Base-by-base conservation (phyloP, 2,329 filamentous ascomycete genomes). In the Pseudocercospora crystallina region DNA sequence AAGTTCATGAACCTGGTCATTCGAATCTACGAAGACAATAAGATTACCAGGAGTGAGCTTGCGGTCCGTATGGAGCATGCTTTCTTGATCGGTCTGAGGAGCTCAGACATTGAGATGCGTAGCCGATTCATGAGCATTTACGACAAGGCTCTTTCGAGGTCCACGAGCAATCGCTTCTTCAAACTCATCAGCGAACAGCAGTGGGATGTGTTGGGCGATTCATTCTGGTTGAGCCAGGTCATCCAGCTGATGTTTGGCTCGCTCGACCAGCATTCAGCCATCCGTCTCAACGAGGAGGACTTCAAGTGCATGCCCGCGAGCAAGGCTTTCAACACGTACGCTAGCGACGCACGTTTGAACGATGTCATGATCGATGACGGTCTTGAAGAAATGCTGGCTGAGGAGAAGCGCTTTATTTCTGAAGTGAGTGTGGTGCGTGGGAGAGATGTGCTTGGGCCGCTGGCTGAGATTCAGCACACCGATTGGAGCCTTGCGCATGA, bases 61-160 rank as follows among this genome's bases (percentile, higher is more conserved):
- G 97, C 94, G 0, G 95, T 99, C 8, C 84, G 95, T 3, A 87
- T 99, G 81, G 94, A 99, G 73, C 92, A 97, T 71, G 94, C 94
- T 5, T 99, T 99, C 79, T 79, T 99, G 57, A 94, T 99, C 43
- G 94, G 95, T 26, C 95, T 92, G 0, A 78, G 95, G 62, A 92
- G 92, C 2, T 86, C 91, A 61, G 92, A 99, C 68, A 89, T 97
- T 10, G 88, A 95, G 51, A 96, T 97, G 90, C 87, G 94, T 38
- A 95, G 95, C 64, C 86, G 92, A 11, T 99, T 99, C 74, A 90
- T 99, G 84, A 82, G 82, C 14, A 96, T 99, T 57, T 96, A 99
- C 61, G 92, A 97, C 71, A 89, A 87, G 71, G 96, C 90, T 66
- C 76, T 99, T 58, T 95, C 90, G n/a, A 89, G 91, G 65, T 90